These are phyloP conservation scores for Umbilicus rupestris DNA, from an alignment of 164 flowering plant genomes.

Conservation along the genomic window DNA sequence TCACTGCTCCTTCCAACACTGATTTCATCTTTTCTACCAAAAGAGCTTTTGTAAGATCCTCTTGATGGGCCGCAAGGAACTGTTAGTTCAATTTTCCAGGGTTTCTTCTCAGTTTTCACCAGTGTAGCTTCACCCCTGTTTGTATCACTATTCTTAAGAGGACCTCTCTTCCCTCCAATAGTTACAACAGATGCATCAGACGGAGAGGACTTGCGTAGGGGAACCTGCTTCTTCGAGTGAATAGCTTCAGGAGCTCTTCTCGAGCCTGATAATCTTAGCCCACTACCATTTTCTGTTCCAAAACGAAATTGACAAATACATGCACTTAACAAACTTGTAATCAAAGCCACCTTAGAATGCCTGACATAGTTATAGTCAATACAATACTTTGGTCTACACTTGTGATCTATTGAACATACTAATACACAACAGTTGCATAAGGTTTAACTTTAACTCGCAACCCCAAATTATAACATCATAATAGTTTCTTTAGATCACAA, in stretches of 20 bases:
- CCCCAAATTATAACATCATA: neutral
- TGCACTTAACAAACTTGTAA: constrained; percentile 1
- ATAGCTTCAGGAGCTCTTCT: constrained; percentile 25
- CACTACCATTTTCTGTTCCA: constrained; percentile 37
- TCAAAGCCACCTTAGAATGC: neutral
- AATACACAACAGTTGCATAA: neutral
- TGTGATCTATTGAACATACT: neutral
- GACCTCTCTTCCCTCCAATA: constrained; percentile 36
- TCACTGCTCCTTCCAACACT: constrained; percentile 18
- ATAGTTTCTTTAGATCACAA: neutral
- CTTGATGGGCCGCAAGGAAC: constrained; percentile 21
- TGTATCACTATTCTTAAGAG: constrained; percentile 26
- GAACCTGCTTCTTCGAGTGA: constrained; percentile 19
- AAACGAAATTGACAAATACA: no score
- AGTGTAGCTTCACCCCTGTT: constrained; percentile 28
- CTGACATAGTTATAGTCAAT: neutral
- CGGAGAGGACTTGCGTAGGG: constrained; percentile 26
- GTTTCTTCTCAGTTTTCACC: constrained; percentile 44
- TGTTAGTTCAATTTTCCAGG: constrained; percentile 45
- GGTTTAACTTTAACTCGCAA: neutral
- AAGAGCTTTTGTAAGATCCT: constrained; percentile 17
- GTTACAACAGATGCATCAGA: constrained; percentile 32
- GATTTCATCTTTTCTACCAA: constrained; percentile 21
- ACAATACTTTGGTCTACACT: neutral
- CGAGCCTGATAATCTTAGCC: constrained; percentile 25